Percentiles rank a stretch among this genome's conserved stretches.
Evolutionary conservation across 1,139 yeast genomes (phyloP).

Genomic region (Saccharomyces hybrid): DNA sequence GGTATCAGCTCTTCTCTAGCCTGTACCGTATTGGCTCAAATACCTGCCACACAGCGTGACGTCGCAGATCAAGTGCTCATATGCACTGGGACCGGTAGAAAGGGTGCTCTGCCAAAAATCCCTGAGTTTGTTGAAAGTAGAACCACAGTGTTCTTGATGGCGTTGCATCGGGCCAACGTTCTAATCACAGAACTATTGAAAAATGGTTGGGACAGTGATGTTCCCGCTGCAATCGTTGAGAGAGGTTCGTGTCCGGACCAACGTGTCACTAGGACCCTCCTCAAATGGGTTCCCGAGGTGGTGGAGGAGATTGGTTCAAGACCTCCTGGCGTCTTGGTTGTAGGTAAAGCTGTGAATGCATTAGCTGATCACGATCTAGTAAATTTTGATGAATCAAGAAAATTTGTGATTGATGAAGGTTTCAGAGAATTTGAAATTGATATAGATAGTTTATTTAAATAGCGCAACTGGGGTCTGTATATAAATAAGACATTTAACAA

Average conservation of each 20-base stretch:
- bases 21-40: slow-evolving; percentile 76
- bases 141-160: slow-evolving; percentile 86
- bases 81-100: slow-evolving; percentile 91
- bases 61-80: slow-evolving; percentile 88
- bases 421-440: slow-evolving; percentile 22
- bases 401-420: slow-evolving; percentile 51
- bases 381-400: slow-evolving; percentile 24
- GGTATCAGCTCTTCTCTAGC: slow-evolving; percentile 90
- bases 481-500: background rate
- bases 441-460: slow-evolving; percentile 5
- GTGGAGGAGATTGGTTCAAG: slow-evolving; percentile 77
- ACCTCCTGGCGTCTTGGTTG: slow-evolving; percentile 86
- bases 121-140: slow-evolving; percentile 68
- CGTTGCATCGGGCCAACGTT: slow-evolving; percentile 71
- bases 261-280: slow-evolving; percentile 67
- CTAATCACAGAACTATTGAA: slow-evolving; percentile 53
- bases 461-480: background rate
- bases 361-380: slow-evolving; percentile 31
- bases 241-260: slow-evolving; percentile 93
- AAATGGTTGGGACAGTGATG: slow-evolving; percentile 57
- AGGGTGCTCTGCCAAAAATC: slow-evolving; percentile 70
- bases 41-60: slow-evolving; percentile 89
- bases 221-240: slow-evolving; percentile 83
- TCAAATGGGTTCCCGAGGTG: slow-evolving; percentile 61
- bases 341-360: slow-evolving; percentile 74